Evolutionary conservation across 2,329 filamentous ascomycete species (phyloP), one percentile per base, ranked within the genome.

Genomic region (Diaporthe humulicola): DNA sequence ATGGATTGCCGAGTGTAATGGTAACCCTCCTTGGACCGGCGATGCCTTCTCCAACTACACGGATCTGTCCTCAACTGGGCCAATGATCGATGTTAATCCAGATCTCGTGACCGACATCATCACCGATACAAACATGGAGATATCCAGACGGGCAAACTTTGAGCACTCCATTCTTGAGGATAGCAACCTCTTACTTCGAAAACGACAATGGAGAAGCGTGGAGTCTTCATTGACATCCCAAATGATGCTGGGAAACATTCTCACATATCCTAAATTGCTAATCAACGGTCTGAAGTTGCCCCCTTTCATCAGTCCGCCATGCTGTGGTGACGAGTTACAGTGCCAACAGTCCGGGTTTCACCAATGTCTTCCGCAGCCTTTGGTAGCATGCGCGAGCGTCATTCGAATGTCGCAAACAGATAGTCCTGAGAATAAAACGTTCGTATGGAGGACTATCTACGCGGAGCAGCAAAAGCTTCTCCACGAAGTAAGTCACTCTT

Each of bases 21-120:
- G 25, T 25, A 52, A 52, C n/a, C n/a, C 48, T 52, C 48, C 48
- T 52, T 52, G 48, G 48, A 25, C n/a, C 48, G 48, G n/a, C 5
- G 48, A 52, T 52, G 48, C n/a, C 48, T 52, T 52, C n/a, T 52
- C n/a, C 48, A 52, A 52, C n/a, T 52, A 52, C 48, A 52, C n/a
- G 4, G n/a, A 52, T 25, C 48, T 52, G n/a, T 12, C 48, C 48
- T 25, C 48, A 5, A 52, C 48, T 25, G 48, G n/a, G 25, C 48
- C 48, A 12, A 52, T 22, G n/a, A 52, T 52, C 22, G 48, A 52
- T 28, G 14, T 52, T 25, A 25, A 52, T 52, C n/a, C 48, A 52
- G 48, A 52, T 25, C 48, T 25, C n/a, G 48, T 52, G n/a, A 25
- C 48, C n/a, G 48, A 52, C 48, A 52, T 52, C 48, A 52, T 52